These are phyloP conservation scores for Penicillium sp. DNA, from an alignment of 2,329 filamentous ascomycete species.

Conservation along the genomic window DNA sequence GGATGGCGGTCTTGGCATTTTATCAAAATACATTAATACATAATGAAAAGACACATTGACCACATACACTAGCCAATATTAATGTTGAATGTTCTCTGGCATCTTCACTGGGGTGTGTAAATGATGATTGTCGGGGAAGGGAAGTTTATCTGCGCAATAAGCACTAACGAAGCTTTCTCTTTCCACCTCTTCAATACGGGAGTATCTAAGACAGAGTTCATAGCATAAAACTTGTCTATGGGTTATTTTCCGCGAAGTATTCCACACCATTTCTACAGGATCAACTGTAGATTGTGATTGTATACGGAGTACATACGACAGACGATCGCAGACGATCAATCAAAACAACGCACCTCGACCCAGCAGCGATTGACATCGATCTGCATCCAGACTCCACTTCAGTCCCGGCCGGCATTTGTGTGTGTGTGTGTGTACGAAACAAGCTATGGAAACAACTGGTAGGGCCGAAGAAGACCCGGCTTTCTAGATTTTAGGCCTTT, in stretches of 20 bases:
- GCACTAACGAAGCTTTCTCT: not conserved
- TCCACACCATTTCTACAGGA: not conserved
- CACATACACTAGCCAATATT: too few relatives aligned
- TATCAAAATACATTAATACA: too few relatives aligned
- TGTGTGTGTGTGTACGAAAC: too few relatives aligned
- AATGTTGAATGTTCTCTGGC: too few relatives aligned
- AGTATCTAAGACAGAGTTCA: not conserved
- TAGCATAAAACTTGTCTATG: not conserved
- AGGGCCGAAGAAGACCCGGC: not conserved
- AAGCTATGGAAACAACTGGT: not conserved
- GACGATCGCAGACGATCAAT: not conserved
- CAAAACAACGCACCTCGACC: not conserved
- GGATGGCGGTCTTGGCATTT: slow-evolving; percentile 23
- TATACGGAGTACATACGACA: slow-evolving; percentile 1
- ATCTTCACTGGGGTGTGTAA: not conserved
- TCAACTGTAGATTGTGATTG: not conserved
- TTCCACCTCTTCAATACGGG: not conserved
- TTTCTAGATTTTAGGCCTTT: not conserved
- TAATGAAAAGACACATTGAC: too few relatives aligned
- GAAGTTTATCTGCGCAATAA: not conserved
- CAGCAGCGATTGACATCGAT: not conserved
- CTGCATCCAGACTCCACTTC: slow-evolving; percentile 5
- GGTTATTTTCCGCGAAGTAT: not conserved
- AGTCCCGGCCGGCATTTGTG: not conserved
- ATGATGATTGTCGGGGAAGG: slow-evolving; percentile 14